These are phyloP conservation scores for Hypoxylon subgilvum DNA, from an alignment of 495 filamentous ascomycete genomes.

Conservation along the genomic window DNA sequence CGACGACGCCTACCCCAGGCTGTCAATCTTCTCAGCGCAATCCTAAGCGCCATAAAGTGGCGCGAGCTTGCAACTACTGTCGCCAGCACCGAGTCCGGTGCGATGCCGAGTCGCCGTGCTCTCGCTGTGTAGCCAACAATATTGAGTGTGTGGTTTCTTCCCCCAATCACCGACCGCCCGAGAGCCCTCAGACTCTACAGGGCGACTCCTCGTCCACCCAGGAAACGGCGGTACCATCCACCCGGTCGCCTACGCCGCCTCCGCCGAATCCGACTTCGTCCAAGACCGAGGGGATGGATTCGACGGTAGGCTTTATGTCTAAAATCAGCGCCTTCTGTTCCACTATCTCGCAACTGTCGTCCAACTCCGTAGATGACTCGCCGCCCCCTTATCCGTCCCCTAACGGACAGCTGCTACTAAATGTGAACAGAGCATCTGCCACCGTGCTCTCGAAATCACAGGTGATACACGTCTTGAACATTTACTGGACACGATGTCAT, in stretches of 20 bases:
- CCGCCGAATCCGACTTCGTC: conserved; percentile 12
- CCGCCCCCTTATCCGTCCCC: conserved; percentile 28
- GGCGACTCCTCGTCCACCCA: background rate
- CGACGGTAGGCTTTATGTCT: conserved; percentile 42
- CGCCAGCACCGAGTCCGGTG: conserved; percentile 43
- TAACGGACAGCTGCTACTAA: conserved; percentile 7
- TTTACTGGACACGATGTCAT: conserved; percentile 37
- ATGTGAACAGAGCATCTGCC: conserved; percentile 8
- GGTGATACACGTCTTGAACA: conserved; percentile 24
- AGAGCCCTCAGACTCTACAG: background rate
- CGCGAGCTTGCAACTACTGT: conserved; percentile 42
- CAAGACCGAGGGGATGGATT: conserved; percentile 34
- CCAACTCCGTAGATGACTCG: conserved; percentile 19
- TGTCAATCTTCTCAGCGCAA: background rate
- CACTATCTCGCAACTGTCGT: conserved; percentile 31
- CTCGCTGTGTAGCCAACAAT: conserved; percentile 38
- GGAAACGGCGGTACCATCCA: background rate
- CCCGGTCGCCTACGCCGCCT: background rate
- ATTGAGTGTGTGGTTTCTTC: conserved; percentile 29
- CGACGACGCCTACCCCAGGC: background rate
- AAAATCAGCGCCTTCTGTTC: conserved; percentile 44
- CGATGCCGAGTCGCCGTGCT: conserved; percentile 38
- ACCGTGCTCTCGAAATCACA: conserved; percentile 33
- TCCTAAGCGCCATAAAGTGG: conserved; percentile 38
- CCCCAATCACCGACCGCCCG: background rate